Conservation (phyloP, 2,329 filamentous ascomycete species). For the Orbilia ellipsospora region DNA sequence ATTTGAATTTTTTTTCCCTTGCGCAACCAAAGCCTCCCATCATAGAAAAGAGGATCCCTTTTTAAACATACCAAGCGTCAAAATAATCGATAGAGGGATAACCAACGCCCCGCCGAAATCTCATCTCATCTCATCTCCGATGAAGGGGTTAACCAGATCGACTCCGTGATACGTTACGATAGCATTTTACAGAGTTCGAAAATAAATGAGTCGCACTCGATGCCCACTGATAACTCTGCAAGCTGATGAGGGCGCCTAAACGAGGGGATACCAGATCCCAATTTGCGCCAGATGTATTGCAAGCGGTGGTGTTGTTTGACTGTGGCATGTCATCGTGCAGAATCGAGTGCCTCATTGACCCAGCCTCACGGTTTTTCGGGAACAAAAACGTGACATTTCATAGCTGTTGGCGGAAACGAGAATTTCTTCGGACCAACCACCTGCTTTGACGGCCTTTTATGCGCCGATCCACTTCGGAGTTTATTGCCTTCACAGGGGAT, state of each 20-base stretch:
- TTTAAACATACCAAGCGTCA: conserved; percentile 25
- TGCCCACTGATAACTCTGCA: neutral
- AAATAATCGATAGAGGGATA: conserved; percentile 8
- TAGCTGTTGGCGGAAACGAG: neutral
- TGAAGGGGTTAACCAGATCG: conserved; percentile 8
- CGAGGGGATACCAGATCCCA: conserved; percentile 20
- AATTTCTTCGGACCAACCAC: conserved; percentile 23
- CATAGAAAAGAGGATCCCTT: neutral
- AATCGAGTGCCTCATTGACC: conserved; percentile 45
- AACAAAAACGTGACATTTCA: conserved; percentile 9
- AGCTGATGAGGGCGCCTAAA: conserved; percentile 4
- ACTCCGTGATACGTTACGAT: conserved; percentile 17
- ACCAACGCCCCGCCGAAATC: neutral
- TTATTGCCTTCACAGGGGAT: conserved; percentile 15
- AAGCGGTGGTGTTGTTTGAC: conserved; percentile 39
- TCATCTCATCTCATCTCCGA: conserved; percentile 18
- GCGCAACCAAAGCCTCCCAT: neutral
- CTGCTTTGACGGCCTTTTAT: conserved; percentile 46
- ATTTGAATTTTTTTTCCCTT: conserved; percentile 1
- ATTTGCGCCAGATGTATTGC: conserved; percentile 31
- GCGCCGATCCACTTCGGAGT: conserved; percentile 44
- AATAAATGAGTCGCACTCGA: conserved; percentile 1
- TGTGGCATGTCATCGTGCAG: conserved; percentile 51
- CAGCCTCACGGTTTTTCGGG: conserved; percentile 42
- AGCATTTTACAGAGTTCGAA: neutral